Conservation (phyloP, 2,329 filamentous ascomycete genomes). For the Hymenoscyphus fructigenus region DNA sequence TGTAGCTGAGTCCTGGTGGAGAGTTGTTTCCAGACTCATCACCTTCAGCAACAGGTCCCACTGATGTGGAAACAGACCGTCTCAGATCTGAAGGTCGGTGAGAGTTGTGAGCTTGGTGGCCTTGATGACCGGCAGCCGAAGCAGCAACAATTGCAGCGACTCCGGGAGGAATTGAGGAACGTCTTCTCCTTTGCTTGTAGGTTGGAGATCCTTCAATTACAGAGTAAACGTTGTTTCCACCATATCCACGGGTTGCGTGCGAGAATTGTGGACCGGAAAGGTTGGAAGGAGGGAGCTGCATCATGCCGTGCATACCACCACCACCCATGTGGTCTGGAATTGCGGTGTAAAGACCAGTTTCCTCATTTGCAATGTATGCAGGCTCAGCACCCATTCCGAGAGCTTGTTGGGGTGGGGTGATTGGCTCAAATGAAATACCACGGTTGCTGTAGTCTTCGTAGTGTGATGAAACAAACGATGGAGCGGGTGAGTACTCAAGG, state of each 20-base stretch:
- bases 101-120: slow-evolving; percentile 54
- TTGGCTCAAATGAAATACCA: slow-evolving; percentile 92
- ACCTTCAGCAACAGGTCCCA: slow-evolving; percentile 76
- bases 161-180: slow-evolving; percentile 86
- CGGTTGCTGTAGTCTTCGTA: slow-evolving; percentile 98
- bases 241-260: slow-evolving; percentile 65
- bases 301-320: slow-evolving; percentile 78
- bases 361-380: slow-evolving; percentile 96
- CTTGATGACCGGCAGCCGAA: slow-evolving; percentile 50
- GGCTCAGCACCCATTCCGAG: slow-evolving; percentile 81
- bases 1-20: slow-evolving; percentile 72
- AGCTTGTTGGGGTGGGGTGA: slow-evolving; percentile 92
- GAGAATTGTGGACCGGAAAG: slow-evolving; percentile 77
- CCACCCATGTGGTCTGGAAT: slow-evolving; percentile 81
- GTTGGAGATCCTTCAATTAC: slow-evolving; percentile 97
- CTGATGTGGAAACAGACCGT: slow-evolving; percentile 84
- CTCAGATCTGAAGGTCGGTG: slow-evolving; percentile 88
- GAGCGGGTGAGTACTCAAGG: slow-evolving; percentile 95
- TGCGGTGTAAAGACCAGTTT: slow-evolving; percentile 91
- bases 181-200: slow-evolving; percentile 93
- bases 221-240: slow-evolving; percentile 79
- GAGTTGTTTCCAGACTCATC: slow-evolving; percentile 79
- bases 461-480: slow-evolving; percentile 97
- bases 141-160: slow-evolving; percentile 68
- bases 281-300: slow-evolving; percentile 85